Percentiles rank a stretch among this genome's conserved stretches.
Conservation (phyloP, 106 monocot genomes). For the Gastrodia elata region DNA sequence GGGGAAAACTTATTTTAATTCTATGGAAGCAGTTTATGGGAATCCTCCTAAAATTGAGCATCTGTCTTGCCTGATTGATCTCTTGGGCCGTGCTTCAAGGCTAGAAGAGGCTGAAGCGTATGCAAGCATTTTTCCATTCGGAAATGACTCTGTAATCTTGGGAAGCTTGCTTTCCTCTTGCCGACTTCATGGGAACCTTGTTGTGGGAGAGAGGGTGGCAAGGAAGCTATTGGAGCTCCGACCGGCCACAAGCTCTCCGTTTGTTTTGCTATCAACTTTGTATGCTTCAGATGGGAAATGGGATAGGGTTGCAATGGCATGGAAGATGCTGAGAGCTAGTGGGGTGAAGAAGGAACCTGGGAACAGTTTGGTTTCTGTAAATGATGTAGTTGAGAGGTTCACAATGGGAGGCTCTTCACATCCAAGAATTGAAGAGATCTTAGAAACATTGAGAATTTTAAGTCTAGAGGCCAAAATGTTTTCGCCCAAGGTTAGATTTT, state of each 20-base stretch:
- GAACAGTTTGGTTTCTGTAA: slow-evolving; percentile 29
- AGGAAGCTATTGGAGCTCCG: slow-evolving; percentile 34
- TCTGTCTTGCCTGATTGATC: slow-evolving; percentile 52
- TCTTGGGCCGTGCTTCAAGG: slow-evolving; percentile 53
- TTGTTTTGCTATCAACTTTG: slow-evolving; percentile 46
- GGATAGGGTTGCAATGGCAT: slow-evolving; percentile 30
- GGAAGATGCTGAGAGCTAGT: slow-evolving; percentile 29
- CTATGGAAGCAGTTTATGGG: slow-evolving; percentile 24
- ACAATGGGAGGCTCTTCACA: slow-evolving; percentile 37
- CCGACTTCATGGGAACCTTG: slow-evolving; percentile 33
- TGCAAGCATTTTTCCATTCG: slow-evolving; percentile 17
- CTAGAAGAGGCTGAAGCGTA: slow-evolving; percentile 54
- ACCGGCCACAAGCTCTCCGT: slow-evolving; percentile 43
- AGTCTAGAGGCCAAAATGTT: slow-evolving; percentile 3
- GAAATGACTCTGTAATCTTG: slow-evolving; percentile 33
- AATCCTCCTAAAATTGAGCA: slow-evolving; percentile 39
- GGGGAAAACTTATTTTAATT: slow-evolving; percentile 32
- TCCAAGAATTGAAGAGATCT: slow-evolving; percentile 28
- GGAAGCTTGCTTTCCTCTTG: slow-evolving; percentile 64
- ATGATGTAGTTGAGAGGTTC: slow-evolving; percentile 28
- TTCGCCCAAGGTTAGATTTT: not conserved
- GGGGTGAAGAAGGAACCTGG: slow-evolving; percentile 45
- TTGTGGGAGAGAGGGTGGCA: slow-evolving; percentile 34
- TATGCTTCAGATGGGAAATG: slow-evolving; percentile 49
- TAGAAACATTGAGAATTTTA: slow-evolving; percentile 21